Base-by-base conservation (phyloP, 139 green algal genomes). In the Chlamydomonas asymmetrica region DNA sequence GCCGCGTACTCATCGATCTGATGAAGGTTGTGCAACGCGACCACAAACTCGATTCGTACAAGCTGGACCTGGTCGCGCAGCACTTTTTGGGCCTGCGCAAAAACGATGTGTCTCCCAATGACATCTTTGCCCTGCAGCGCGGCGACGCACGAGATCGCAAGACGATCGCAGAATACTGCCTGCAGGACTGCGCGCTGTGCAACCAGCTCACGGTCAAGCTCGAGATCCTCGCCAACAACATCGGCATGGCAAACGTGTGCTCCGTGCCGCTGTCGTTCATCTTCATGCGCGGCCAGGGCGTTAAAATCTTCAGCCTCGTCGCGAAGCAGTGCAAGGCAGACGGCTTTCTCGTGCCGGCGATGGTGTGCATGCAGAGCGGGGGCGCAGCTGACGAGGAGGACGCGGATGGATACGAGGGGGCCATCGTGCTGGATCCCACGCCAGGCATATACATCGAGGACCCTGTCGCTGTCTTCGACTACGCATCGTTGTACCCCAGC, bases 281-380 rank as follows among this genome's bases (percentile, higher is more conserved):
- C 52, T 82, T 82, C 68, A 71, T 78, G 76, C 76, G 76, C 18
- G 76, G 76, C 3, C 76, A 82, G 76, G 76, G 76, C 50, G 64
- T 82, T 60, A 82, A 82, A 68, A 77, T 82, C 62, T 73, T 82
- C 35, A 64, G 49, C 18, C 48, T 80, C 1, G 73, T 80, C 13
- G 6, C 35, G 4, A 73, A 80, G 16, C 37, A 69, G 10, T 66
- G 48, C 63, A 41, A 61, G 4, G 4, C 20, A 5, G 73, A 66
- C 2, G 50, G 35, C 10, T 80, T 61, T 52, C 23, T 80, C 29
- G 50, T 80, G 0, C 73, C 73, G 22, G 22, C 22, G 41, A n/a
- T 31, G 23, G n/a, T 54, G 20, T 10, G 10, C 34, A 18, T 59
- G n/a, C n/a, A n/a, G 41, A 13, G 27, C 10, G 66, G 62, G 13